Evolutionary conservation across 805 yeast genomes (phyloP).

Genomic region (Hanseniaspora lachancei): DNA sequence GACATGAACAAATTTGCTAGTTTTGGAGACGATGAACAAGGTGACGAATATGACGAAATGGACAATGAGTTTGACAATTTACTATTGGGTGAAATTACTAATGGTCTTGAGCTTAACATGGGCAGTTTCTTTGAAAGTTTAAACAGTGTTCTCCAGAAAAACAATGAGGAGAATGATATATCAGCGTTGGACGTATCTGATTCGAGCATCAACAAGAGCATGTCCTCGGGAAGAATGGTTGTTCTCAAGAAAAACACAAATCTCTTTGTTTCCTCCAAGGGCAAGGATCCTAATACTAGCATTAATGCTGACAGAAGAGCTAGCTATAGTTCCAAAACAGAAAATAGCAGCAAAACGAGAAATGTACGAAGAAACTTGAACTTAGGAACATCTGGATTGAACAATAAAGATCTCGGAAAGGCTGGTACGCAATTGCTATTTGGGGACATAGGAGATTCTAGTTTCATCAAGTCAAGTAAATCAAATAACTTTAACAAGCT

Average conservation of each 20-base stretch:
- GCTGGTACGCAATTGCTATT: neutral
- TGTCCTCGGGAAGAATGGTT: slow-evolving; percentile 3
- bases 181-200: neutral
- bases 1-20: neutral
- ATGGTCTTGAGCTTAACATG: neutral
- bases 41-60: neutral
- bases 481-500: slow-evolving; percentile 4
- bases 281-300: neutral
- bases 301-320: neutral
- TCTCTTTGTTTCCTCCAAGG: slow-evolving; percentile 2
- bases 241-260: slow-evolving; percentile 3
- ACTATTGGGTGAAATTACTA: neutral
- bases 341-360: neutral
- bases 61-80: neutral
- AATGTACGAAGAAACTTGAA: slow-evolving; percentile 5
- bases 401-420: neutral
- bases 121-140: neutral
- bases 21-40: neutral
- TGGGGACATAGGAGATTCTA: slow-evolving; percentile 5
- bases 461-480: slow-evolving; percentile 1
- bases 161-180: neutral
- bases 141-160: neutral
- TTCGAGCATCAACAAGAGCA: neutral
- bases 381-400: neutral
- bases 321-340: neutral